Evolutionary conservation across 495 filamentous ascomycete genomes (phyloP), one percentile per base, ranked within the genome.

Genomic region (Penicillium salamii): DNA sequence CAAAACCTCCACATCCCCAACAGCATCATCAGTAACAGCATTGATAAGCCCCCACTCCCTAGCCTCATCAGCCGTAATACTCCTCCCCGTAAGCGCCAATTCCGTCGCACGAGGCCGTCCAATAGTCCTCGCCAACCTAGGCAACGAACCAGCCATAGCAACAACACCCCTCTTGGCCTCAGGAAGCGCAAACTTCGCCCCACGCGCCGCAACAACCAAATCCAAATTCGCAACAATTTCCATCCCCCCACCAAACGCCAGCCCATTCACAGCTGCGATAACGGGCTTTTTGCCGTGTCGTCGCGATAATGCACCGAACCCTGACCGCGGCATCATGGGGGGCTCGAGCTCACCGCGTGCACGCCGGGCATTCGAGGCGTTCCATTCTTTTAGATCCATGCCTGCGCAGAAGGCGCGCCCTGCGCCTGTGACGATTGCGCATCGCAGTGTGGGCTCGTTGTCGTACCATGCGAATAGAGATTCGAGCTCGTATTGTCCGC

Each of bases 191-290:
- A 89, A 86, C 35, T 55, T 59, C 0, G 82, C 80, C 2, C 43
- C 40, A n/a, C 55, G 37, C 1, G 73, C 61, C n/a, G 84, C 83
- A 33, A 88, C 46, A 0, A 86, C 77, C 8, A 89, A 52, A 61
- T 90, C 86, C 54, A 74, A 71, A 50, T 88, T 88, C 13, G 80
- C 64, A 6, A 79, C 65, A 55, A 87, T 83, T 67, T 91, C 87
- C 49, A 82, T 78, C n/a, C 87, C 87, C 29, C 87, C 87, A 5
- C 87, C 87, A 26, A 85, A 68, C 35, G 80, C 81, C 18, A 85
- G 57, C 3, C 87, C 87, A 59, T 88, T 83, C 14, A 90, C 82
- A 7, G 87, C 87, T 3, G 79, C 79, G 32, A 91, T 79, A 13
- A 91, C 67, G 4, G 87, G 87, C 49, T 71, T 70, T 47, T 61